Evolutionary conservation across 2,329 filamentous ascomycete genomes (phyloP).

Genomic region (Xylaria digitata): DNA sequence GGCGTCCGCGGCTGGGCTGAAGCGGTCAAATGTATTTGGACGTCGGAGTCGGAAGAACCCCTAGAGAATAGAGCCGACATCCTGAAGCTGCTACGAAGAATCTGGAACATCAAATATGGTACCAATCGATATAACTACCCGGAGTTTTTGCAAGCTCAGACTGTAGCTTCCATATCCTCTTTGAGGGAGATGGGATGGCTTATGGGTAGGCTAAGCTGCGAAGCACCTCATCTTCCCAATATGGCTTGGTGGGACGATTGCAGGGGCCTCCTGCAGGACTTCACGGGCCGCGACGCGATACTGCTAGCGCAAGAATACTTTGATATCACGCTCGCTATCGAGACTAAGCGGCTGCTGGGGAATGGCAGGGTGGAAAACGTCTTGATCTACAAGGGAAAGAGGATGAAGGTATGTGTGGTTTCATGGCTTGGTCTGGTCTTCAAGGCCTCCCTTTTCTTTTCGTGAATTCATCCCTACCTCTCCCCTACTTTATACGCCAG

Average conservation of each 20-base stretch:
- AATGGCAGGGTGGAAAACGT: conserved; percentile 7
- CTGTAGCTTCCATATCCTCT: conserved; percentile 8
- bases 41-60: neutral
- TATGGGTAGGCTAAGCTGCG: conserved; percentile 18
- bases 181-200: conserved; percentile 33
- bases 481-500: too few species aligned
- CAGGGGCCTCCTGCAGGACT: conserved; percentile 1
- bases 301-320: conserved; percentile 26
- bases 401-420: conserved; percentile 25
- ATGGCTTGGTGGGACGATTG: conserved; percentile 3
- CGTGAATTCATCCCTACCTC: neutral
- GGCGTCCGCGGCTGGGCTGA: neutral
- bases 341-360: conserved; percentile 2
- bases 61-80: neutral
- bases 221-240: neutral
- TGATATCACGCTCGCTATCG: conserved; percentile 5
- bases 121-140: neutral
- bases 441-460: neutral
- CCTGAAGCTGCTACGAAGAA: neutral
- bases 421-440: neutral
- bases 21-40: neutral
- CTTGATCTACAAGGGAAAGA: conserved; percentile 24
- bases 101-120: conserved; percentile 23
- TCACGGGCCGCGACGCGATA: conserved; percentile 2
- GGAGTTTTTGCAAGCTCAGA: conserved; percentile 15